Percentiles rank a stretch among this genome's conserved stretches.
Conservation (phyloP, 257 asterid genomes). For the Solanum pimpinellifolium region DNA sequence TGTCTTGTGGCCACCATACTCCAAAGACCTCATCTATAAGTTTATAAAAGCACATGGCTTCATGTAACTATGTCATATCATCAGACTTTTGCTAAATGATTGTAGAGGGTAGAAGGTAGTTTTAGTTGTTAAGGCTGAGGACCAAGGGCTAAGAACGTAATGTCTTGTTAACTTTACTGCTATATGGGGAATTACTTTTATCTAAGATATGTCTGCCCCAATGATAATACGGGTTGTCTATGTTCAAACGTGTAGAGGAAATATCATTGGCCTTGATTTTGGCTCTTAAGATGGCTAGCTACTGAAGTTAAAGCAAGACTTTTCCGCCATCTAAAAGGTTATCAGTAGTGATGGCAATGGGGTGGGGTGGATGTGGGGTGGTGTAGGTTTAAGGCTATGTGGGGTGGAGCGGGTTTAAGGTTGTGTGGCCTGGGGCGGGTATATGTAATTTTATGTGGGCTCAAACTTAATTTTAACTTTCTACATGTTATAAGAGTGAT, state of each 20-base stretch:
- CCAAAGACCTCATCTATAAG: background rate
- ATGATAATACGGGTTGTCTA: background rate
- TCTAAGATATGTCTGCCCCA: background rate
- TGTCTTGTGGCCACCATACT: background rate
- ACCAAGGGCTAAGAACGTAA: background rate
- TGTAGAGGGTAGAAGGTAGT: background rate
- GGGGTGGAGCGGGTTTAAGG: background rate
- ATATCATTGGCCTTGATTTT: background rate
- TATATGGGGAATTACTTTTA: background rate
- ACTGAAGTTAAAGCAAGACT: background rate
- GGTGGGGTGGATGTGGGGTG: too few species aligned
- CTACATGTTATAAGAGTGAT: background rate
- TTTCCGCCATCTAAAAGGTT: background rate
- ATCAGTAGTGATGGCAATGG: background rate
- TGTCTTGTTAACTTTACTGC: background rate
- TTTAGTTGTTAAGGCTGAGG: background rate
- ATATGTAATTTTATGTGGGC: background rate
- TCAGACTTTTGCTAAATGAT: background rate
- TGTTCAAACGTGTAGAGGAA: background rate
- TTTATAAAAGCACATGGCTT: background rate
- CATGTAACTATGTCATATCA: background rate
- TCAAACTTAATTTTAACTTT: too few species aligned
- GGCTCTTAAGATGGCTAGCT: background rate
- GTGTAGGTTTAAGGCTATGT: background rate
- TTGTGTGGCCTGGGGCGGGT: background rate